These are phyloP conservation scores for Cystobasidium onofrii DNA, from an alignment of 768 basidiomycete genomes.

Conservation along the genomic window DNA sequence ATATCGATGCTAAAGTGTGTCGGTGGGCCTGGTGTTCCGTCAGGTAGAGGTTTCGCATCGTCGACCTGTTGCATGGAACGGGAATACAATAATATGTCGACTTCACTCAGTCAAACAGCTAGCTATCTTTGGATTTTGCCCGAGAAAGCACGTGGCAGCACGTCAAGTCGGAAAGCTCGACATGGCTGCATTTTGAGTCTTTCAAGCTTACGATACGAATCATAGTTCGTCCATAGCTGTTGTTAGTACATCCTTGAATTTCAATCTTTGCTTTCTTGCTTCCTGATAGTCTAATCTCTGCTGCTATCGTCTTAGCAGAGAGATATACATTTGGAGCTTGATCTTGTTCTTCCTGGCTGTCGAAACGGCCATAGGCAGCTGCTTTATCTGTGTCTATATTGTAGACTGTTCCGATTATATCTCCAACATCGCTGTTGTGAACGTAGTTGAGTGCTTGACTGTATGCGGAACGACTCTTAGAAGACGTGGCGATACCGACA, in stretches of 20 bases:
- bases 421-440: background rate
- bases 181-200: too few relatives aligned
- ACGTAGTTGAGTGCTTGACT: background rate
- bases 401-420: background rate
- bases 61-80: too few relatives aligned
- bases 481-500: background rate
- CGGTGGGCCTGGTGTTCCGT: background rate
- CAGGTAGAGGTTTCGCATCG: background rate
- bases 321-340: constrained; percentile 7
- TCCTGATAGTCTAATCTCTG: background rate
- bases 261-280: constrained; percentile 7
- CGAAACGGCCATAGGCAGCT: background rate
- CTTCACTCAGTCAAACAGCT: background rate
- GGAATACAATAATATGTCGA: too few relatives aligned
- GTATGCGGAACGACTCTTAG: background rate
- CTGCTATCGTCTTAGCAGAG: background rate
- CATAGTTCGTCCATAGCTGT: constrained; percentile 3
- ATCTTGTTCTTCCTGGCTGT: background rate
- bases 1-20: background rate
- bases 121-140: background rate
- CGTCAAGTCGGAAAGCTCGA: background rate
- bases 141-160: background rate
- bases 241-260: background rate
- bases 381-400: background rate
- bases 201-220: background rate